Evolutionary conservation across 768 basidiomycete genomes (phyloP), one percentile per base, ranked within the genome.

Genomic region (Russula dissimulans): DNA sequence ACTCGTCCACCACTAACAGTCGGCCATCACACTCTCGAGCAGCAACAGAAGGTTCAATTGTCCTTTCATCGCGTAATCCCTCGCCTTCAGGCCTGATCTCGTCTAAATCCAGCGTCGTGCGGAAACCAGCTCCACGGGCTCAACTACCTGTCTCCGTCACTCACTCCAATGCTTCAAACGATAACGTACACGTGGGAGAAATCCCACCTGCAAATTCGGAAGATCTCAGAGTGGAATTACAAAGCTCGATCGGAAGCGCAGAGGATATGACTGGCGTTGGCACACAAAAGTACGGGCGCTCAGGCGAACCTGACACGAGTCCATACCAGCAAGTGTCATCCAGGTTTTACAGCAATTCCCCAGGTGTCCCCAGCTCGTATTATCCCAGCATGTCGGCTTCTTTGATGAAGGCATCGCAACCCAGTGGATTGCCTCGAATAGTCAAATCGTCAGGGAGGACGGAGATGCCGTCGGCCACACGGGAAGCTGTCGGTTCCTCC

Each of bases 261-360:
- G 76, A 71, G 38, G 79, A 87, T 64, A 84, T 87, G 82, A 87
- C 85, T 12, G 86, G 86, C 12, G 64, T 88, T 32, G 86, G 86
- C 34, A 72, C 76, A 6, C 68, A 65, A 39, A 66, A 61, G 14
- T 67, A 65, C 52, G 58, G 55, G 29, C 65, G 55, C 12, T 48
- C 66, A 10, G 69, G 36, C 44, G 60, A 56, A 36, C 45, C 67
- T 5, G 68, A 70, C 22, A 64, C 62, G 18, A 62, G 43, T 68
- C 57, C 67, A 68, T 48, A 56, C 63, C 38, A 65, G 63, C 46
- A 62, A 63, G 4, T 59, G 53, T 47, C 53, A 26, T 48, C 56
- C 22, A 44, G 38, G 18, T 49, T 58, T 46, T 56, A 60, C 49
- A 41, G 17, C 26, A 44, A 45, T 11, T 29, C 60, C 8, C 61